phyloP scores from a whole-genome alignment of 176 grass and related monocot genomes.

The Phyllostachys edulis region DNA sequence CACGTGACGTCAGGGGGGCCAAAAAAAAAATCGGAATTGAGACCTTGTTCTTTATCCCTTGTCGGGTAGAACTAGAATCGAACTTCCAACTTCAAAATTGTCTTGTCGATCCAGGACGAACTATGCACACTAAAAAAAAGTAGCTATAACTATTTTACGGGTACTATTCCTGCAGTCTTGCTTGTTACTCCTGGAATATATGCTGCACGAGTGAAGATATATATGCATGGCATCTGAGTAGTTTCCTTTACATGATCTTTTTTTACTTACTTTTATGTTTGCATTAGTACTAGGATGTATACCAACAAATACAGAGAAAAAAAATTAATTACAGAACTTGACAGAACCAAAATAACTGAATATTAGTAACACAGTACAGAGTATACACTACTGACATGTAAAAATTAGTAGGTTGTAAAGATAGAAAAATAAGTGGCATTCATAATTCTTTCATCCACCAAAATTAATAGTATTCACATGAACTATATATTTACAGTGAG shows the following conservation, averaged over 20 bases:
- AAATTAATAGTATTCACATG: neutral
- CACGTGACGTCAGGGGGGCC: too few species aligned
- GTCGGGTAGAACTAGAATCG: neutral
- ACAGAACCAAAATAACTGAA: neutral
- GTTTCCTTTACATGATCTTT: neutral
- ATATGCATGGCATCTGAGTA: neutral
- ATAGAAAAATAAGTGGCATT: neutral
- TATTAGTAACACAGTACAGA: neutral
- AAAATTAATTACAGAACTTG: too few species aligned
- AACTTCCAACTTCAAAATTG: neutral
- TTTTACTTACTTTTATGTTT: neutral
- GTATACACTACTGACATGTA: neutral
- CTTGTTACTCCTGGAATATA: slow-evolving; percentile 29
- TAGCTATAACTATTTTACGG: neutral
- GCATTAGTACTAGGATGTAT: neutral
- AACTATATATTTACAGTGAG: neutral
- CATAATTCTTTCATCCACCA: neutral
- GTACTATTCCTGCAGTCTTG: slow-evolving; percentile 4
- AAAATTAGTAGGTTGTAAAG: neutral
- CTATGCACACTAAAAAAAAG: neutral
- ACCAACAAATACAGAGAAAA: neutral
- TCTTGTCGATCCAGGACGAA: neutral
- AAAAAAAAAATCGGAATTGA: too few species aligned
- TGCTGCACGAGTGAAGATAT: neutral
- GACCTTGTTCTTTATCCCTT: neutral